phyloP scores from a whole-genome alignment of 1,139 yeast species.

The Candida glucosophila region DNA sequence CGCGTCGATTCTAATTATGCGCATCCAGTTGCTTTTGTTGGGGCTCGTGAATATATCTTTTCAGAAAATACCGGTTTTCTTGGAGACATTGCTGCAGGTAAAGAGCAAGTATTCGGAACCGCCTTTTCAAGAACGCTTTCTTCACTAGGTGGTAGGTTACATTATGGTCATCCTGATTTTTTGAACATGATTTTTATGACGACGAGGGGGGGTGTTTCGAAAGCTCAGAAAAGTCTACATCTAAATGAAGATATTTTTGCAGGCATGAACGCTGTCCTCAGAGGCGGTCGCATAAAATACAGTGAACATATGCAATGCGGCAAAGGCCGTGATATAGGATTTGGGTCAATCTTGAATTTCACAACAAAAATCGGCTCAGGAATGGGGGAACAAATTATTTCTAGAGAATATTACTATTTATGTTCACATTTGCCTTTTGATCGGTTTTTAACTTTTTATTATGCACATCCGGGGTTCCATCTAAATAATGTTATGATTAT shows the following conservation, averaged over 20 bases:
- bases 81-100: slow-evolving; percentile 91
- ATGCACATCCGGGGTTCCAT: slow-evolving; percentile 91
- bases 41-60: slow-evolving; percentile 83
- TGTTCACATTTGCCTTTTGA: slow-evolving; percentile 78
- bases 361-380: slow-evolving; percentile 91
- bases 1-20: slow-evolving; percentile 17
- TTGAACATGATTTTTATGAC: slow-evolving; percentile 80
- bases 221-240: slow-evolving; percentile 81
- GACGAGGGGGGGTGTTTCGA: slow-evolving; percentile 84
- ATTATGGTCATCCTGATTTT: slow-evolving; percentile 91
- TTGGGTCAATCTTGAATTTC: slow-evolving; percentile 74
- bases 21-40: slow-evolving; percentile 71
- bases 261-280: slow-evolving; percentile 71
- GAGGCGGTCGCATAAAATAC: slow-evolving; percentile 85
- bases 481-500: slow-evolving; percentile 74
- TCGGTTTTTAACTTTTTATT: slow-evolving; percentile 73
- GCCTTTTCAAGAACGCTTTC: slow-evolving; percentile 80
- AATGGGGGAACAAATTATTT: slow-evolving; percentile 86
- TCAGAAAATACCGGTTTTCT: slow-evolving; percentile 79
- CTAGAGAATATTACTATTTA: slow-evolving; percentile 75
- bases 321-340: slow-evolving; percentile 84
- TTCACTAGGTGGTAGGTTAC: slow-evolving; percentile 79
- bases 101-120: slow-evolving; percentile 90
- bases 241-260: slow-evolving; percentile 88
- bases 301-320: slow-evolving; percentile 89